A percentile compares a stretch with the other conserved stretches of the same genome.
These are phyloP conservation scores for Melanogaster broomeanus DNA, from an alignment of 768 basidiomycete species.

Conservation along the genomic window DNA sequence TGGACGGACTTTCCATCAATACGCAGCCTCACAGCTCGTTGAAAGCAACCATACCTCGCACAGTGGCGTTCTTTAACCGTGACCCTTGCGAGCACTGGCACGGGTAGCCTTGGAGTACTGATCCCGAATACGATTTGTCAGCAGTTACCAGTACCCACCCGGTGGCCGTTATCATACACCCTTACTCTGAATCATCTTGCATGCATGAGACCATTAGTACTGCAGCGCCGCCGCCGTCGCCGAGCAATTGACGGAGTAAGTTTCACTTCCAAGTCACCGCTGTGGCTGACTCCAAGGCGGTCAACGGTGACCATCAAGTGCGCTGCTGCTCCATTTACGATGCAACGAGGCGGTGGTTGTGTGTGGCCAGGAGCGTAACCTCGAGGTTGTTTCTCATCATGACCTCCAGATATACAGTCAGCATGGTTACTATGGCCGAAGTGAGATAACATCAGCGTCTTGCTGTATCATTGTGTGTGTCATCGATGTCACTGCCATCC, in stretches of 20 bases:
- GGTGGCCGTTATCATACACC: too few relatives aligned
- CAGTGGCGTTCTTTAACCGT: background rate
- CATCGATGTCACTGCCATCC: too few relatives aligned
- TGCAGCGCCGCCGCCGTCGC: constrained; percentile 8
- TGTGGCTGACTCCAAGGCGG: background rate
- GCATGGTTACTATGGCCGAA: background rate
- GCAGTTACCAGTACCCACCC: background rate
- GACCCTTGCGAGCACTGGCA: constrained; percentile 6
- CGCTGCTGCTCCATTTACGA: background rate
- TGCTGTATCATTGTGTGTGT: background rate
- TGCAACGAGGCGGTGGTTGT: constrained; percentile 17
- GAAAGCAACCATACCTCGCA: constrained; percentile 9
- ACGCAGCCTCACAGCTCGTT: constrained; percentile 13
- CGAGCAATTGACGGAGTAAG: too few relatives aligned
- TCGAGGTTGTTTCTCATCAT: too few relatives aligned
- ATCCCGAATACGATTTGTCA: background rate
- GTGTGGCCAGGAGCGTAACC: background rate
- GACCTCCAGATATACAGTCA: constrained; percentile 5
- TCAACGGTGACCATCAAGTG: background rate
- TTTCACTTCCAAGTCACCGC: too few relatives aligned
- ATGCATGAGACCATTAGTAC: too few relatives aligned
- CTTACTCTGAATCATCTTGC: too few relatives aligned
- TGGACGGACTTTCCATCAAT: constrained; percentile 20
- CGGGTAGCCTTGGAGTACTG: constrained; percentile 11
- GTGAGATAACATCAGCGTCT: background rate